Conservation (phyloP, 2,329 filamentous ascomycete genomes). For the Zasmidium angulare region DNA sequence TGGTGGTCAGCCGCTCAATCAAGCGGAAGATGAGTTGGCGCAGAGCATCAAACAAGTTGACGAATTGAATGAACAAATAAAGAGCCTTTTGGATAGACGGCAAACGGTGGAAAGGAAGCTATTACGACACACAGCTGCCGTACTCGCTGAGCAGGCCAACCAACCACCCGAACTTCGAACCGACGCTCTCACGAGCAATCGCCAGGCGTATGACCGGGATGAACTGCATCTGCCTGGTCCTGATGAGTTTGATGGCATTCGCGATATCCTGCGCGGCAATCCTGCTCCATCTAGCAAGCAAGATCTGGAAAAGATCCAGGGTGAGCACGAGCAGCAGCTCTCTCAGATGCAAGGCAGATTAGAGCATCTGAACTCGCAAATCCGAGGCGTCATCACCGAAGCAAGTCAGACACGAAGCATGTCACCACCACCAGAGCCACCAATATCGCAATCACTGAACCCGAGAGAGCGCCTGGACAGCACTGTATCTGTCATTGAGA, state of each 20-base stretch:
- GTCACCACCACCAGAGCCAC: slow-evolving; percentile 23
- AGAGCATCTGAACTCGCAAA: slow-evolving; percentile 34
- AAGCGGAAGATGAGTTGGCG: slow-evolving; percentile 72
- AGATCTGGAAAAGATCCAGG: slow-evolving; percentile 21
- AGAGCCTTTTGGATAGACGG: slow-evolving; percentile 72
- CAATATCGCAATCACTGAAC: slow-evolving; percentile 13
- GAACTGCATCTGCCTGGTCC: slow-evolving; percentile 23
- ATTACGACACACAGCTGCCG: slow-evolving; percentile 86
- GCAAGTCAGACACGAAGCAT: slow-evolving; percentile 28
- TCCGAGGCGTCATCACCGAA: slow-evolving; percentile 32
- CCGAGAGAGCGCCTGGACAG: slow-evolving; percentile 21
- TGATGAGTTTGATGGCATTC: slow-evolving; percentile 56
- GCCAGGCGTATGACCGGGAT: slow-evolving; percentile 21
- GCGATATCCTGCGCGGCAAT: slow-evolving; percentile 32
- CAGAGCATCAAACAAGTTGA: slow-evolving; percentile 80
- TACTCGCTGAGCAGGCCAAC: slow-evolving; percentile 73
- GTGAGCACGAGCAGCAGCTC: slow-evolving; percentile 31
- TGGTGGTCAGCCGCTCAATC: slow-evolving; percentile 45
- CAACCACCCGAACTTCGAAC: slow-evolving; percentile 12
- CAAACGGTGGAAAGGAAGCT: slow-evolving; percentile 74
- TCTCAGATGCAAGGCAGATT: slow-evolving; percentile 30
- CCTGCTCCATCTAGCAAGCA: slow-evolving; percentile 21
- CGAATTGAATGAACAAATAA: slow-evolving; percentile 77
- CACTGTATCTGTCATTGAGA: slow-evolving; percentile 27
- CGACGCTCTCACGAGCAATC: slow-evolving; percentile 15